These are phyloP conservation scores for Pseudomonodictys pantanalensis DNA, from an alignment of 495 filamentous ascomycete species.

Conservation along the genomic window DNA sequence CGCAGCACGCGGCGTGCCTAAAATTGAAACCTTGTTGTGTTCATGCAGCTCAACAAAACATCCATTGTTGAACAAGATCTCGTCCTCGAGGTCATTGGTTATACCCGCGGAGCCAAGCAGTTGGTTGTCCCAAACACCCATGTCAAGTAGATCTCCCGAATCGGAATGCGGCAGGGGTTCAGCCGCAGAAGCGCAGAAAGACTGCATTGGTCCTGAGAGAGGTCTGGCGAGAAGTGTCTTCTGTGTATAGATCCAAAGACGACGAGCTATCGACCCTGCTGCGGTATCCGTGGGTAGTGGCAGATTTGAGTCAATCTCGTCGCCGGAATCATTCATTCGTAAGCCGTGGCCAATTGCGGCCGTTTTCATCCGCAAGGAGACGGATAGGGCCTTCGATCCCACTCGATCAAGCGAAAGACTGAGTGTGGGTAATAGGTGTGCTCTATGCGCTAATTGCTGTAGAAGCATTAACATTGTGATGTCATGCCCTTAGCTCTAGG, in stretches of 20 bases:
- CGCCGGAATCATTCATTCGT: background rate
- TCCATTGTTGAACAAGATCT: too few species aligned
- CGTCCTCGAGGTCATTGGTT: too few species aligned
- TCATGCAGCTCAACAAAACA: too few species aligned
- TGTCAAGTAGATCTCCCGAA: background rate
- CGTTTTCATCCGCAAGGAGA: slow-evolving; percentile 17
- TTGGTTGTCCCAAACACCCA: background rate
- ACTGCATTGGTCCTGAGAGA: background rate
- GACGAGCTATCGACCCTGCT: background rate
- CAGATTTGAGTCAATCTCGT: background rate
- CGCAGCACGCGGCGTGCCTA: too few species aligned
- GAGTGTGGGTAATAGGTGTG: slow-evolving; percentile 36
- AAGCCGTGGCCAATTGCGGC: slow-evolving; percentile 4
- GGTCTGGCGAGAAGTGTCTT: background rate
- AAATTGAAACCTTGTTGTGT: too few species aligned
- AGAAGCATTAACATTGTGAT: background rate
- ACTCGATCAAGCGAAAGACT: slow-evolving; percentile 27
- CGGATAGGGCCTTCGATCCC: slow-evolving; percentile 8
- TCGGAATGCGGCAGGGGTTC: background rate
- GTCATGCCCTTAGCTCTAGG: background rate
- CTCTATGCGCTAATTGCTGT: slow-evolving; percentile 32
- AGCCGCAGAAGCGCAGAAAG: background rate
- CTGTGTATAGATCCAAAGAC: slow-evolving; percentile 8
- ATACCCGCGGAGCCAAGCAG: too few species aligned
- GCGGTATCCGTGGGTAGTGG: too few species aligned